Conservation (phyloP, 1,284 basidiomycete genomes). For the Lentinula novae-zelandiae region DNA sequence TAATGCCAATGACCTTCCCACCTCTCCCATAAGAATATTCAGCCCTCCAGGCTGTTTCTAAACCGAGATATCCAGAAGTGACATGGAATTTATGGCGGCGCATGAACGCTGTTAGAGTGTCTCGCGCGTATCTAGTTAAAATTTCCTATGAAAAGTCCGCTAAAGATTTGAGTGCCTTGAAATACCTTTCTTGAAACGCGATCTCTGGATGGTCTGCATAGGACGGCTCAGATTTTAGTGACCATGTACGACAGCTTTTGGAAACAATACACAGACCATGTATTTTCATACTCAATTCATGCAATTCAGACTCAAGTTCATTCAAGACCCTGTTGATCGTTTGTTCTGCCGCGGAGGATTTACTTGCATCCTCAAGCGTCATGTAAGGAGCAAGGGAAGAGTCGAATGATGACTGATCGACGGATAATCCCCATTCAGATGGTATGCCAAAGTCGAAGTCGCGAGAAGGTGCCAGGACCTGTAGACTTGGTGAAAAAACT, state of each 20-base stretch:
- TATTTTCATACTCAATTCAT: conserved; percentile 53
- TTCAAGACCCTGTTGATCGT: conserved; percentile 46
- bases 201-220: conserved; percentile 54
- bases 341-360: conserved; percentile 21
- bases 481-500: neutral
- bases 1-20: conserved; percentile 66
- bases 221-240: conserved; percentile 2
- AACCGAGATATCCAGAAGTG: conserved; percentile 54
- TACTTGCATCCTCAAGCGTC: conserved; percentile 8
- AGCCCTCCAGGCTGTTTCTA: conserved; percentile 79
- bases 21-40: conserved; percentile 58
- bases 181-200: conserved; percentile 50
- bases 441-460: conserved; percentile 8
- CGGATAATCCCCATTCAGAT: conserved; percentile 1
- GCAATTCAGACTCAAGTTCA: conserved; percentile 39
- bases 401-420: neutral
- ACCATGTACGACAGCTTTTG: neutral
- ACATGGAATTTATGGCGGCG: conserved; percentile 59
- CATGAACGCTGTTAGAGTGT: conserved; percentile 54
- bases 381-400: conserved; percentile 35
- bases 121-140: conserved; percentile 50
- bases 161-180: conserved; percentile 15
- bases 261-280: conserved; percentile 40
- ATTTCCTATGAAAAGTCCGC: neutral
- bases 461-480: neutral